phyloP scores from a whole-genome alignment of 176 grass and related monocot genomes.

The Alloteropsis semialata region DNA sequence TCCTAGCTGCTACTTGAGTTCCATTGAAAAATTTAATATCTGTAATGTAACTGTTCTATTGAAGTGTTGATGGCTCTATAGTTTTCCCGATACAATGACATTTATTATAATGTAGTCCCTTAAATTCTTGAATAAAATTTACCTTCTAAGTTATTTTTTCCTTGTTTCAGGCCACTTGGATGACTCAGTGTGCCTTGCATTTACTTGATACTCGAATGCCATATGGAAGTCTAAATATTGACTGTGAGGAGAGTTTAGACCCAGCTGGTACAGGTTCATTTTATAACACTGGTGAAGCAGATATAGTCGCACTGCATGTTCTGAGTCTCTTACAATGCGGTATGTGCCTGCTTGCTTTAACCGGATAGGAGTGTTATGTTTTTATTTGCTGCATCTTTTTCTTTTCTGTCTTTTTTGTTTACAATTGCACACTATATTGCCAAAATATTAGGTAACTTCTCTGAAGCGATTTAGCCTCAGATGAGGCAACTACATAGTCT shows the following conservation, averaged over 20 bases:
- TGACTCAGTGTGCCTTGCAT: conserved; percentile 66
- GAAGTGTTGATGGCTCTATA: neutral
- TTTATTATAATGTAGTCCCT: neutral
- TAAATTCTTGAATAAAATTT: neutral
- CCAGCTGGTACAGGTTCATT: conserved; percentile 79
- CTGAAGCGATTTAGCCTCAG: neutral
- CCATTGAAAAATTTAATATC: neutral
- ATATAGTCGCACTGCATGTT: conserved; percentile 79
- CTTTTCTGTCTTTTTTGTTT: neutral
- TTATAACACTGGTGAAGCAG: conserved; percentile 85
- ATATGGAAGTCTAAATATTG: conserved; percentile 84
- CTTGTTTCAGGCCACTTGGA: conserved; percentile 55
- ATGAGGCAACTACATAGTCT: neutral
- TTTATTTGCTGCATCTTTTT: neutral
- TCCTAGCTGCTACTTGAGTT: neutral
- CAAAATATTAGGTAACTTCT: neutral
- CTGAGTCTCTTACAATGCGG: conserved; percentile 80
- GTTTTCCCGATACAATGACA: neutral
- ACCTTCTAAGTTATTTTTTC: neutral
- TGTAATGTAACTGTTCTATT: neutral
- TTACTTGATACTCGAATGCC: conserved; percentile 96
- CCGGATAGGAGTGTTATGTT: neutral
- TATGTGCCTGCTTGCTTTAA: conserved; percentile 23
- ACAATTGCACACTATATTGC: neutral
- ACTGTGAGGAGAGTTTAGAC: conserved; percentile 84